Conservation (phyloP, 2,329 filamentous ascomycete genomes). For the Sarocladium oryzae region DNA sequence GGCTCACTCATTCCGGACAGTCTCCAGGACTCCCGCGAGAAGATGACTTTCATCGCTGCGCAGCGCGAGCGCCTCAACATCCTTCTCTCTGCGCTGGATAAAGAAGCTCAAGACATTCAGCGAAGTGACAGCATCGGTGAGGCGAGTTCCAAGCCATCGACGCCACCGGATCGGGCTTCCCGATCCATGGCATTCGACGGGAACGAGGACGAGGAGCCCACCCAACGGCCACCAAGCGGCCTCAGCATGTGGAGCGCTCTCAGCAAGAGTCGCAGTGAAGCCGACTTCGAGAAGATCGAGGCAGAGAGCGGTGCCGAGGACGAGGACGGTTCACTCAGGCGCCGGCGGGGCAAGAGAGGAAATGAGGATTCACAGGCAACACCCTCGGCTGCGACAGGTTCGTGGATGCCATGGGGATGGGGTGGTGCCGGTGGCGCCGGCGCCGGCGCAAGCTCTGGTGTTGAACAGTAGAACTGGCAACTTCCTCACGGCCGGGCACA, state of each 20-base stretch:
- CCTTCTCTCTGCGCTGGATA: conserved; percentile 71
- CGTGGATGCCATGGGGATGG: conserved; percentile 47
- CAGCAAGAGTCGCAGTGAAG: conserved; percentile 77
- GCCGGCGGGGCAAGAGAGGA: conserved; percentile 15
- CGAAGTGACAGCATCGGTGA: conserved; percentile 23
- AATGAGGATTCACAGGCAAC: conserved; percentile 16
- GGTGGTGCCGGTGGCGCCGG: conserved; percentile 16
- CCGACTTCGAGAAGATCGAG: conserved; percentile 85
- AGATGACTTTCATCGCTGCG: conserved; percentile 67
- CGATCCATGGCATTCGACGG: conserved; percentile 20
- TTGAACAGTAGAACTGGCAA: conserved; percentile 26
- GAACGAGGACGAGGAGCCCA: conserved; percentile 25
- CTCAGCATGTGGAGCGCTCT: conserved; percentile 48
- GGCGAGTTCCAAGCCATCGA: conserved; percentile 13
- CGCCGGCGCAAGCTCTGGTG: conserved; percentile 30
- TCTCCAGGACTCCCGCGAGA: conserved; percentile 56
- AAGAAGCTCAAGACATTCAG: conserved; percentile 62
- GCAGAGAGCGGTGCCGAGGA: conserved; percentile 61
- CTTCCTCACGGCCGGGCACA: neutral
- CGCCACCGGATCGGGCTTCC: neutral
- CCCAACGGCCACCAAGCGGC: conserved; percentile 40
- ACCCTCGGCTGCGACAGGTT: conserved; percentile 23
- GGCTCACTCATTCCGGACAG: conserved; percentile 63
- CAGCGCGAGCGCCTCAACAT: conserved; percentile 73
- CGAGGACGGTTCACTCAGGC: conserved; percentile 27